Evolutionary conservation across 2,329 filamentous ascomycete genomes (phyloP).

Genomic region (Bipolaris sorokiniana): DNA sequence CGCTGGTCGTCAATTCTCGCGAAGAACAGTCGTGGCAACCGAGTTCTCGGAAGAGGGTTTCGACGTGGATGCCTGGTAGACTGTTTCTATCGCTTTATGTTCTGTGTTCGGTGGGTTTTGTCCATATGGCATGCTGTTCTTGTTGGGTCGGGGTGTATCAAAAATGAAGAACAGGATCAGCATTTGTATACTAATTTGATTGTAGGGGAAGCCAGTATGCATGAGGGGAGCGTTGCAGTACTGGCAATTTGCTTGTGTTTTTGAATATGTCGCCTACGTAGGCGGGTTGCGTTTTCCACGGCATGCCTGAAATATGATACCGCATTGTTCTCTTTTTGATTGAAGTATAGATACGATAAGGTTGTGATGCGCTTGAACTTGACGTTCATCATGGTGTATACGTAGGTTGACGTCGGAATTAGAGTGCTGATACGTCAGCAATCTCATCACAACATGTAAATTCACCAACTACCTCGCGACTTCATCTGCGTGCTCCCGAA

Average conservation of each 20-base stretch:
- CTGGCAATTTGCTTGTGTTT: conserved; percentile 7
- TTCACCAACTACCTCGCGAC: not conserved
- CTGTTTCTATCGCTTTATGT: not conserved
- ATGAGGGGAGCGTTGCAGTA: not conserved
- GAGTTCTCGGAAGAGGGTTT: conserved; percentile 99
- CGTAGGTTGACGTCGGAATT: not conserved
- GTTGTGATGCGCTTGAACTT: not conserved
- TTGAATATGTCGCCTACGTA: conserved; percentile 8
- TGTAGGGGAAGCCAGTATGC: conserved; percentile 4
- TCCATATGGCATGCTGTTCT: conserved; percentile 9
- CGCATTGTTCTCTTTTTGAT: conserved; percentile 2
- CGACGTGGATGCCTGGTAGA: conserved; percentile 85
- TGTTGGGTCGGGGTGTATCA: conserved; percentile 3
- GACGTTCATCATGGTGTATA: not conserved
- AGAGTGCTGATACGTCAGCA: not conserved
- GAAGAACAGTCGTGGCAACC: conserved; percentile 93
- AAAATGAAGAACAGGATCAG: conserved; percentile 7
- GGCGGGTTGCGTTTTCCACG: not conserved
- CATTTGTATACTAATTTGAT: conserved; percentile 19
- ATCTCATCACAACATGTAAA: not conserved
- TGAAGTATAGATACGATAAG: not conserved
- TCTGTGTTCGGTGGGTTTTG: conserved; percentile 2
- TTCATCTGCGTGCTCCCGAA: too few species aligned
- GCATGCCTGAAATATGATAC: conserved; percentile 7
- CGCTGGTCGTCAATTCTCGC: conserved; percentile 93